Evolutionary conservation across 192 early-diverging fungal genomes (phyloP).

Genomic region (Gonapodya prolifera): DNA sequence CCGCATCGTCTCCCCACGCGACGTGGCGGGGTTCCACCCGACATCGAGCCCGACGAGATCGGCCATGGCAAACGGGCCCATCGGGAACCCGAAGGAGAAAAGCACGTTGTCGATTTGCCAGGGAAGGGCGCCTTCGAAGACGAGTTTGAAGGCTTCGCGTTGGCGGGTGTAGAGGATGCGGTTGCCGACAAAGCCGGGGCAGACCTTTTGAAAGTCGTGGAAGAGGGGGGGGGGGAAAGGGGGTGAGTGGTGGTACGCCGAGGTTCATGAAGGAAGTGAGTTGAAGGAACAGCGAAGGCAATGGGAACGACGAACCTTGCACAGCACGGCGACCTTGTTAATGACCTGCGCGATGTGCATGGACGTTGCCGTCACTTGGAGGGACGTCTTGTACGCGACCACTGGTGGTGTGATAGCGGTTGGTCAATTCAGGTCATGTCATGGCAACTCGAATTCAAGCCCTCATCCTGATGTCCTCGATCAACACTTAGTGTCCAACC

Average conservation of each 20-base stretch:
- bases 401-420: too few relatives aligned
- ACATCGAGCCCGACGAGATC: neutral
- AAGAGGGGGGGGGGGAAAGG: too few relatives aligned
- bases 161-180: neutral
- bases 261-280: too few relatives aligned
- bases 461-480: too few relatives aligned
- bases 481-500: neutral
- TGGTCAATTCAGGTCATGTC: too few relatives aligned
- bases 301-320: too few relatives aligned
- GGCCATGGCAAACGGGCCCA: neutral
- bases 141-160: neutral
- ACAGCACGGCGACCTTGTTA: neutral
- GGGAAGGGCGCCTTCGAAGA: neutral
- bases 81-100: neutral
- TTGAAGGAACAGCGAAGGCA: too few relatives aligned
- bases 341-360: neutral
- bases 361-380: neutral
- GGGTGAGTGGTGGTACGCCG: too few relatives aligned
- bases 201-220: too few relatives aligned
- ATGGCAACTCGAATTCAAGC: too few relatives aligned
- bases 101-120: neutral
- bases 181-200: slow-evolving; percentile 3
- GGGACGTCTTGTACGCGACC: neutral
- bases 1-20: neutral
- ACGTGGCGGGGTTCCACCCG: neutral